phyloP scores from a whole-genome alignment of 495 filamentous ascomycete species.

The Cercophora scortea region DNA sequence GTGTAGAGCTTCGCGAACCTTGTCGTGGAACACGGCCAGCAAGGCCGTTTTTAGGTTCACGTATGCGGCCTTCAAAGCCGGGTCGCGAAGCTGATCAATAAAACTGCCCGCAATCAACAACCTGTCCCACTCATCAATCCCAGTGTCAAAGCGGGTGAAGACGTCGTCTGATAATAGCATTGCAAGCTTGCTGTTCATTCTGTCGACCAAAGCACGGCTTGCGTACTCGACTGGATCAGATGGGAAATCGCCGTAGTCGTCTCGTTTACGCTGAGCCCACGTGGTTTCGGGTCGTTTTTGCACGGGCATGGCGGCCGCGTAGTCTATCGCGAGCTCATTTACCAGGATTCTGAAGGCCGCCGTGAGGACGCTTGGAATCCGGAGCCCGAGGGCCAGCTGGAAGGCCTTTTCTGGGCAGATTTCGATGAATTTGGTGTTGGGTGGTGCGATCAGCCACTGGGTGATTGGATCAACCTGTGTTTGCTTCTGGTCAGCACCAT shows the following conservation, averaged over 20 bases:
- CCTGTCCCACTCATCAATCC: slow-evolving; percentile 12
- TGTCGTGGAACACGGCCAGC: slow-evolving; percentile 1
- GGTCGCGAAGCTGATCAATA: neutral
- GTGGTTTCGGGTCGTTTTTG: slow-evolving; percentile 5
- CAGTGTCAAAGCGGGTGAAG: slow-evolving; percentile 4
- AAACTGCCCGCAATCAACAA: neutral
- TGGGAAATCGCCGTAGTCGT: slow-evolving; percentile 25
- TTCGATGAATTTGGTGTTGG: slow-evolving; percentile 37
- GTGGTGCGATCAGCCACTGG: slow-evolving; percentile 35
- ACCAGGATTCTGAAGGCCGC: slow-evolving; percentile 37
- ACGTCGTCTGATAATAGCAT: slow-evolving; percentile 11
- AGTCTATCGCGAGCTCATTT: slow-evolving; percentile 51
- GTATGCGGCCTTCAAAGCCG: slow-evolving; percentile 39
- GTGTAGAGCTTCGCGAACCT: slow-evolving; percentile 7
- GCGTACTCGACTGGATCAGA: slow-evolving; percentile 25
- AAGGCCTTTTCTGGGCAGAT: slow-evolving; percentile 38
- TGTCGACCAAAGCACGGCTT: slow-evolving; percentile 14
- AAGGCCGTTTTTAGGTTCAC: slow-evolving; percentile 11
- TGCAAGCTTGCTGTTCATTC: slow-evolving; percentile 9
- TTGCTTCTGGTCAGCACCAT: too few species aligned
- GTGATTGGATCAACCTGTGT: slow-evolving; percentile 17
- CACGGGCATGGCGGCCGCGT: slow-evolving; percentile 38
- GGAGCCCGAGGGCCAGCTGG: slow-evolving; percentile 29
- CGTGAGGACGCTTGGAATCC: slow-evolving; percentile 26
- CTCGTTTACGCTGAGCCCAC: slow-evolving; percentile 17